These are phyloP conservation scores for Chrysoporthe puriensis DNA, from an alignment of 2,329 filamentous ascomycete genomes.

Conservation along the genomic window DNA sequence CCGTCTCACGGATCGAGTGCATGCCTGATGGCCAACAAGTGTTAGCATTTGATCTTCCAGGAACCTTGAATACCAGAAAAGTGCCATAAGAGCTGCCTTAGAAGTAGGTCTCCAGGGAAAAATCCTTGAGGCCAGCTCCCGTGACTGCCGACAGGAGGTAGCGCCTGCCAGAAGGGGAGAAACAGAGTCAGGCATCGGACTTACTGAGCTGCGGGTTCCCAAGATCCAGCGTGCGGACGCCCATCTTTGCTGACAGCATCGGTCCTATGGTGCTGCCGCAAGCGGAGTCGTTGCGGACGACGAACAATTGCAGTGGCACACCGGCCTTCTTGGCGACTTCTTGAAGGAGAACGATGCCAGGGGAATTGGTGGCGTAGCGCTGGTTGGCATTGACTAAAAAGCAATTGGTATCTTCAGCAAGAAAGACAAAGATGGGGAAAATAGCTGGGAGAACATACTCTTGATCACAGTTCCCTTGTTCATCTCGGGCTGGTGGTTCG, in stretches of 20 bases:
- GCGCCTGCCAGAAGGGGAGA: background rate
- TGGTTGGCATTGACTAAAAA: slow-evolving; percentile 84
- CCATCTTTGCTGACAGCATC: slow-evolving; percentile 88
- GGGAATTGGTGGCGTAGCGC: slow-evolving; percentile 94
- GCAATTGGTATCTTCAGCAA: background rate
- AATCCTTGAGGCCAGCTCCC: background rate
- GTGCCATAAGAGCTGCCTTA: background rate
- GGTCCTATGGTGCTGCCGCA: slow-evolving; percentile 97
- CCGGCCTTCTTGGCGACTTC: slow-evolving; percentile 75
- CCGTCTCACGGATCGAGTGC: slow-evolving; percentile 95
- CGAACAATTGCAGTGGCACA: slow-evolving; percentile 92
- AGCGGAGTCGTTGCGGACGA: slow-evolving; percentile 91
- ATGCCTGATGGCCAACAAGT: slow-evolving; percentile 55
- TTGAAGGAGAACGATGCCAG: slow-evolving; percentile 89
- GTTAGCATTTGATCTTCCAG: background rate
- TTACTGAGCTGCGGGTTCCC: slow-evolving; percentile 83
- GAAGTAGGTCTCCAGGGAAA: background rate
- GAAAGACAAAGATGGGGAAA: background rate
- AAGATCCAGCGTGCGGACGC: slow-evolving; percentile 85
- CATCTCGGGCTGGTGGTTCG: slow-evolving; percentile 88
- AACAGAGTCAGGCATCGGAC: background rate
- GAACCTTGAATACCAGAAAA: no score
- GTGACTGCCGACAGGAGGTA: background rate
- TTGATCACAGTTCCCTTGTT: slow-evolving; percentile 98
- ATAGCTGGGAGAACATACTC: slow-evolving; percentile 29